Base-by-base conservation (phyloP, 2,329 filamentous ascomycete species). In the Albophoma yamanashiensis region DNA sequence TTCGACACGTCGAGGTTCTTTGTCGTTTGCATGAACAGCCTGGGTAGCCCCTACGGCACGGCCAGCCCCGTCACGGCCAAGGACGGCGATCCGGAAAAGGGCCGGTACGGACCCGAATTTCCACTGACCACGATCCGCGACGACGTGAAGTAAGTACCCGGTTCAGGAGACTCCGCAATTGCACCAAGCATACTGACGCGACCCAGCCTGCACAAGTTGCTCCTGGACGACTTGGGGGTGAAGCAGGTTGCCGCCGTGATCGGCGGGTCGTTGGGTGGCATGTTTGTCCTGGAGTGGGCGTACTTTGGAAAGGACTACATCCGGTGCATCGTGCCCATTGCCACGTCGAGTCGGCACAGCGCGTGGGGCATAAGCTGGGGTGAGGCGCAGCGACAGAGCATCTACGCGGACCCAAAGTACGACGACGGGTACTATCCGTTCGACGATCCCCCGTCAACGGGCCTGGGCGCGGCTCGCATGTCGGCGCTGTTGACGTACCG, bases 351-450 rank as follows among this genome's bases (percentile, higher is more conserved):
- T 66, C 81, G 88, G 50, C 91, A 94, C 73, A 93, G 89, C 68
- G 91, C 91, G 6, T 95, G 91, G 91, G 88, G 91, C 31, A 95
- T 94, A 68, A 92, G 89, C 74, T 95, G 91, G 91, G 90, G 89
- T 50, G 91, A 94, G 72, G 90, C 90, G 4, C 91, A 95, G 73
- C 82, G 91, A 58, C 90, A 94, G 75, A 92, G 89, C 80, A 97
- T 99, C 72, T 99, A 97, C 76, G 92, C 91, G 45, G 94, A 99
- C 71, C 94, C 94, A 39, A 97, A 97, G 77, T 99, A 99, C 73
- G 92, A 97, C 63, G 92, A 97, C 69, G 94, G 94, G 53, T 97
- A 97, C 76, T 99, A 97, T 71, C 69, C 85, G 1, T 95, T 94
- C 68, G 82, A 89, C 39, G 91, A 97, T 67, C 92, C 92, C 40